Percentiles rank a stretch among this genome's conserved stretches.
phyloP scores from a whole-genome alignment of 257 asterid genomes.

The Prunella vulgaris region DNA sequence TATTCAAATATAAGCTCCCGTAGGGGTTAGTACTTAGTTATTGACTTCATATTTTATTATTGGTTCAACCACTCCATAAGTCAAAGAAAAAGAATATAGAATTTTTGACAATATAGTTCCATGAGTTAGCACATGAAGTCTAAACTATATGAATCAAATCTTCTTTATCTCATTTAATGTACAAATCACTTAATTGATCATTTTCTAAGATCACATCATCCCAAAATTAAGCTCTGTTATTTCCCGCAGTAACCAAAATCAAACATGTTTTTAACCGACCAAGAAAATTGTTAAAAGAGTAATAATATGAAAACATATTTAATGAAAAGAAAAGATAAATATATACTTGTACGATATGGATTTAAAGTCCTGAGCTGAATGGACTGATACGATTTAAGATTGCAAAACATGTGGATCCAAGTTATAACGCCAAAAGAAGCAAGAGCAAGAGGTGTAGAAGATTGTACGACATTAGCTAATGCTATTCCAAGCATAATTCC shows the following conservation, averaged over 20 bases:
- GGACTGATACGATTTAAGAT: conserved; percentile 93
- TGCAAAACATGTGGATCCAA: conserved; percentile 98
- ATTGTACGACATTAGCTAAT: conserved; percentile 65
- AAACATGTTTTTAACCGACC: not conserved
- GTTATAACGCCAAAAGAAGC: conserved; percentile 77
- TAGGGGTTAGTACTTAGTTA: not conserved
- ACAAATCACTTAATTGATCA: not conserved
- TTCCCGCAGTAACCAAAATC: not conserved
- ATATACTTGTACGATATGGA: conserved; percentile 94
- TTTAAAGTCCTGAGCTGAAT: conserved; percentile 95
- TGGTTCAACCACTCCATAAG: not conserved
- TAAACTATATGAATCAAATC: not conserved
- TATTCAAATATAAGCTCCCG: not conserved
- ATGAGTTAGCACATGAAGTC: not conserved
- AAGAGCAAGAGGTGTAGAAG: conserved; percentile 87
- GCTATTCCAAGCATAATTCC: conserved; percentile 94
- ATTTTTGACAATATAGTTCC: conserved; percentile 8
- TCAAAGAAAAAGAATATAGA: not conserved
- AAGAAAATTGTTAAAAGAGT: conserved; percentile 12
- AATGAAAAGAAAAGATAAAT: conserved; percentile 23
- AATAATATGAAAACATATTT: conserved; percentile 2
- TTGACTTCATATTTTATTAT: not conserved
- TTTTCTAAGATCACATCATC: not conserved
- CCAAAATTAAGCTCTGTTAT: not conserved
- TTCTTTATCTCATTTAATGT: conserved; percentile 4